Conservation (phyloP, 768 basidiomycete genomes). For the Hygrocybe coccinea region DNA sequence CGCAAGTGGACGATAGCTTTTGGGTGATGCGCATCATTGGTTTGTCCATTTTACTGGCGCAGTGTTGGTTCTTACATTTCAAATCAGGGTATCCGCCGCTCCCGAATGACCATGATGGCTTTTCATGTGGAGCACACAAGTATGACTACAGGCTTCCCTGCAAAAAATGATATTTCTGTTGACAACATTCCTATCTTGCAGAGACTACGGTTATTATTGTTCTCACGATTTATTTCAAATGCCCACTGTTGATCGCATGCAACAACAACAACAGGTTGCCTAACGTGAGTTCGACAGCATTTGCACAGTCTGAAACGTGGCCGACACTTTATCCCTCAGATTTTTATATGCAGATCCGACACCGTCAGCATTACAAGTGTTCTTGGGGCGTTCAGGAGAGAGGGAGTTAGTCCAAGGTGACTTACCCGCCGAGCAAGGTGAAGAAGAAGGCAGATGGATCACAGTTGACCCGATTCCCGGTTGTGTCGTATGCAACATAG, state of each 20-base stretch:
- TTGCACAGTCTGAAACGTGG: not conserved
- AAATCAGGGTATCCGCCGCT: constrained; percentile 78
- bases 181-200: constrained; percentile 24
- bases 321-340: constrained; percentile 37
- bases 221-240: constrained; percentile 29
- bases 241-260: constrained; percentile 7
- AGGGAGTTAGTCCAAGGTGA: constrained; percentile 27
- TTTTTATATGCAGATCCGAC: constrained; percentile 84
- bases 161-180: not conserved
- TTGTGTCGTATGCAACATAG: constrained; percentile 87
- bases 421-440: constrained; percentile 48
- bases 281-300: not conserved
- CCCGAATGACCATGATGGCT: constrained; percentile 70
- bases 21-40: constrained; percentile 88
- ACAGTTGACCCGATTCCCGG: constrained; percentile 78
- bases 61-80: not conserved
- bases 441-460: constrained; percentile 69
- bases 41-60: constrained; percentile 20
- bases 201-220: constrained; percentile 89
- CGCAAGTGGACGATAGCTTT: constrained; percentile 76
- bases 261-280: not conserved
- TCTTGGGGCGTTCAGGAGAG: constrained; percentile 43
- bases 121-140: constrained; percentile 91
- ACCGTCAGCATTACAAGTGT: constrained; percentile 77
- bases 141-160: constrained; percentile 24